Conservation (phyloP, 352 stramenopile species). For the Phytophthora litchii region DNA sequence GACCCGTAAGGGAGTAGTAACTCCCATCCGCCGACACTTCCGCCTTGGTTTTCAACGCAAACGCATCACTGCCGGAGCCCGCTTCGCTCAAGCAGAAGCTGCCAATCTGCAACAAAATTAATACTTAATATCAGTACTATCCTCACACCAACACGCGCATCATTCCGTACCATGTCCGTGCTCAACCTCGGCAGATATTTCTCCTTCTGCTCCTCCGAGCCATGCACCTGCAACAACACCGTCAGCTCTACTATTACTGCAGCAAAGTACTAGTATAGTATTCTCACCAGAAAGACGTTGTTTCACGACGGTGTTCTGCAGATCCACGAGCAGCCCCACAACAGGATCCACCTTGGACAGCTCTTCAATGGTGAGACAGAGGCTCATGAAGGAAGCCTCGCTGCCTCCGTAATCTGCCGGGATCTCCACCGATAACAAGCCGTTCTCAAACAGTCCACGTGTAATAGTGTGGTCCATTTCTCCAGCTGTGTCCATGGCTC, state of each 20-base stretch:
- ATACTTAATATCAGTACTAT: constrained; percentile 1
- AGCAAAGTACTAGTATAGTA: background rate
- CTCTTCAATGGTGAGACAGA: constrained; percentile 97
- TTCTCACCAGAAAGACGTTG: constrained; percentile 92
- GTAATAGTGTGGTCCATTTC: constrained; percentile 93
- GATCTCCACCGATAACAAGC: constrained; percentile 97
- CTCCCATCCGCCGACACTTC: constrained; percentile 86
- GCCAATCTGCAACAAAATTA: constrained; percentile 74
- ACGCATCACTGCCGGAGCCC: constrained; percentile 95
- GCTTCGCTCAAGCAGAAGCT: constrained; percentile 97
- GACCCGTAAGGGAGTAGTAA: constrained; percentile 95
- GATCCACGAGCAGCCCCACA: constrained; percentile 94
- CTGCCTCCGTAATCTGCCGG: constrained; percentile 92
- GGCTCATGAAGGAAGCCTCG: constrained; percentile 94
- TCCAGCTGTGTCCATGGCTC: constrained; percentile 92
- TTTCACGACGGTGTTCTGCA: constrained; percentile 96
- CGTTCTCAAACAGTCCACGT: constrained; percentile 92
- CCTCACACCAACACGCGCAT: background rate
- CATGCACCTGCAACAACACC: constrained; percentile 51
- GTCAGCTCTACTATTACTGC: constrained; percentile 1
- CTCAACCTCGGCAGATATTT: constrained; percentile 87
- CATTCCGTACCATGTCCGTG: constrained; percentile 65
- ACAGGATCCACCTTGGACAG: constrained; percentile 95
- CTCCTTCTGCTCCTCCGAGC: constrained; percentile 82
- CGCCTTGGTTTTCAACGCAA: constrained; percentile 94